phyloP scores from a whole-genome alignment of 805 yeast genomes.

The Saccharomycopsis sp. region DNA sequence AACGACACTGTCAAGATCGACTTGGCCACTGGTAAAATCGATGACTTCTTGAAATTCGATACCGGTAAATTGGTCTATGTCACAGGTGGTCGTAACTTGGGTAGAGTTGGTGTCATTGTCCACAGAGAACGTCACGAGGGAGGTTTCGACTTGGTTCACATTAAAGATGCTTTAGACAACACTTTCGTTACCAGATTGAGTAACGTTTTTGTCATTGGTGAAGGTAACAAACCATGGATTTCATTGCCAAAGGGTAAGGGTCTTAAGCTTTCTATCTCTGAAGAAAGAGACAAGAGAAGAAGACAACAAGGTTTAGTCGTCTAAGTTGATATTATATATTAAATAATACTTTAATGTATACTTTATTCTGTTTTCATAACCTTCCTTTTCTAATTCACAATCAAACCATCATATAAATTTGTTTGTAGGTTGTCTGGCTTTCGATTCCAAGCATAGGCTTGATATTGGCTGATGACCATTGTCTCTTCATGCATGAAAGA shows the following conservation, averaged over 20 bases:
- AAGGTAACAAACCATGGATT: constrained; percentile 89
- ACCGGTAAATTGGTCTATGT: constrained; percentile 88
- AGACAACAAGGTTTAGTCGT: constrained; percentile 54
- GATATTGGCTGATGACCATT: no score
- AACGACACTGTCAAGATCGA: constrained; percentile 98
- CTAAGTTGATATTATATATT: constrained; percentile 10
- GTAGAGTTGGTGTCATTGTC: constrained; percentile 91
- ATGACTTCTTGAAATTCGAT: constrained; percentile 85
- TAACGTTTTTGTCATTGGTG: constrained; percentile 93
- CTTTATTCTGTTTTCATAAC: constrained; percentile 6
- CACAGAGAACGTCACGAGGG: constrained; percentile 98
- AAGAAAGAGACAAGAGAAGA: constrained; percentile 98
- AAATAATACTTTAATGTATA: constrained; percentile 6
- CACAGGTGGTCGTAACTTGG: constrained; percentile 98
- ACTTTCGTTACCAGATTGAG: constrained; percentile 89
- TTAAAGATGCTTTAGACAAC: constrained; percentile 92
- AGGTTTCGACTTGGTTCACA: constrained; percentile 96
- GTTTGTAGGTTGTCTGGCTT: no score
- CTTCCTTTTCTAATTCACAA: no score
- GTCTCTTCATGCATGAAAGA: no score
- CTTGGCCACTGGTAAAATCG: constrained; percentile 91
- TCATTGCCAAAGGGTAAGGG: constrained; percentile 99
- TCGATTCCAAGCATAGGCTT: no score
- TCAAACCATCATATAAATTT: no score
- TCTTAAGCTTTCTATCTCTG: constrained; percentile 90